phyloP scores from a whole-genome alignment of 768 basidiomycete genomes.

The Amanita pallidorosea region DNA sequence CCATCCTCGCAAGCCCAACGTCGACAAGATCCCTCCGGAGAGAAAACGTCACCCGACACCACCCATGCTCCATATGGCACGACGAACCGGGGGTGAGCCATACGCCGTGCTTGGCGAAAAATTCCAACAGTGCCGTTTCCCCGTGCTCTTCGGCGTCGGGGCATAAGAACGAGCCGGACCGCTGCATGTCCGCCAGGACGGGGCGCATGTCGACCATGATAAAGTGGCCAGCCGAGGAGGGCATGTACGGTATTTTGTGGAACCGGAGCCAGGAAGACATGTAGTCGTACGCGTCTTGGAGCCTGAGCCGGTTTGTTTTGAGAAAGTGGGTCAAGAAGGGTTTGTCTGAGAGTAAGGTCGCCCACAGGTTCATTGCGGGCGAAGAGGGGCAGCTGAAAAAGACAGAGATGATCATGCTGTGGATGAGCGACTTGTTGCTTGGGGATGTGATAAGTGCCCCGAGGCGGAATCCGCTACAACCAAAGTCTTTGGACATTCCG shows the following conservation, averaged over 20 bases:
- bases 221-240: conserved; percentile 11
- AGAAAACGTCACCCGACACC: conserved; percentile 8
- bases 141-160: neutral
- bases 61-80: conserved; percentile 6
- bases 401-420: conserved; percentile 10
- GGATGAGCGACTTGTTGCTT: conserved; percentile 8
- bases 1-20: conserved; percentile 6
- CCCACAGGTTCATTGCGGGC: conserved; percentile 14
- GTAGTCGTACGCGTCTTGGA: conserved; percentile 14
- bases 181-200: conserved; percentile 3
- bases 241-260: conserved; percentile 12
- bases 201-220: conserved; percentile 10
- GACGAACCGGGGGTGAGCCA: neutral
- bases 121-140: neutral
- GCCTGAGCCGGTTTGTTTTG: conserved; percentile 7
- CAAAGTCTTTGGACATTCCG: conserved; percentile 21
- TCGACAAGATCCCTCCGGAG: conserved; percentile 6
- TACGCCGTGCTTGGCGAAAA: conserved; percentile 1
- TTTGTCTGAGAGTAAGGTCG: conserved; percentile 13
- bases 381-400: conserved; percentile 13
- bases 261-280: conserved; percentile 15
- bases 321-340: conserved; percentile 11
- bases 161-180: neutral
- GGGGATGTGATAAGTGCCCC: conserved; percentile 13
- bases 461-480: conserved; percentile 16